phyloP scores from a whole-genome alignment of 1,139 yeast species.

The Magnusiomyces suaveolens region DNA sequence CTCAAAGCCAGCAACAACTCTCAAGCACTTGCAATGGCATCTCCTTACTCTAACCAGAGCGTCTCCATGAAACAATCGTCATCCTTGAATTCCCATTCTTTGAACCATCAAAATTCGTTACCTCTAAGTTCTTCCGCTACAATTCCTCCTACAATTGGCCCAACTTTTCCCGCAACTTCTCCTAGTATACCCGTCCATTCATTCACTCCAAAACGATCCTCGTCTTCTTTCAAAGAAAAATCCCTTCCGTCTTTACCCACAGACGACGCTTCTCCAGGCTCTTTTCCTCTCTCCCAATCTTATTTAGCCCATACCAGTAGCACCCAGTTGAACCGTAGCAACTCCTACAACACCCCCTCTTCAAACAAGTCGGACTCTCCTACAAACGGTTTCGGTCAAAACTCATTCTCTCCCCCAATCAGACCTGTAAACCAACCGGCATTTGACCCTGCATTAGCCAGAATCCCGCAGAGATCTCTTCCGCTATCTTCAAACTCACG shows the following conservation, averaged over 20 bases:
- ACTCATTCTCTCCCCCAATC: constrained; percentile 4
- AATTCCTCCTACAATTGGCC: neutral
- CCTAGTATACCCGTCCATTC: neutral
- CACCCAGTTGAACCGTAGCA: constrained; percentile 1
- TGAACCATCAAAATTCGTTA: neutral
- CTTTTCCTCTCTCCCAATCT: neutral
- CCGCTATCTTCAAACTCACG: neutral
- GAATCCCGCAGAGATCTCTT: constrained; percentile 6
- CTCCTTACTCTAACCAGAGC: neutral
- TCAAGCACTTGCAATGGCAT: neutral
- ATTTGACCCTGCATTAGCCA: constrained; percentile 12
- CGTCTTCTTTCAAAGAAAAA: constrained; percentile 20
- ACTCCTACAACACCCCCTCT: constrained; percentile 2
- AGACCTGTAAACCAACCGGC: constrained; percentile 12
- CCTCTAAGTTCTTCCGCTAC: neutral
- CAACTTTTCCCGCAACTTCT: neutral
- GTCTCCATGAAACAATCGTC: neutral
- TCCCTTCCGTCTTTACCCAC: constrained; percentile 25
- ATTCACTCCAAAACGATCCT: neutral
- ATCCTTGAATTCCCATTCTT: neutral
- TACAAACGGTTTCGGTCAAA: neutral
- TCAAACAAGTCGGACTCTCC: neutral
- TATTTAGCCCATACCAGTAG: neutral
- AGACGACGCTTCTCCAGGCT: constrained; percentile 6
- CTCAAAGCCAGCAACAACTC: constrained; percentile 2